Conservation (phyloP, 208 protist species). For the Blechomonas ayalai region DNA sequence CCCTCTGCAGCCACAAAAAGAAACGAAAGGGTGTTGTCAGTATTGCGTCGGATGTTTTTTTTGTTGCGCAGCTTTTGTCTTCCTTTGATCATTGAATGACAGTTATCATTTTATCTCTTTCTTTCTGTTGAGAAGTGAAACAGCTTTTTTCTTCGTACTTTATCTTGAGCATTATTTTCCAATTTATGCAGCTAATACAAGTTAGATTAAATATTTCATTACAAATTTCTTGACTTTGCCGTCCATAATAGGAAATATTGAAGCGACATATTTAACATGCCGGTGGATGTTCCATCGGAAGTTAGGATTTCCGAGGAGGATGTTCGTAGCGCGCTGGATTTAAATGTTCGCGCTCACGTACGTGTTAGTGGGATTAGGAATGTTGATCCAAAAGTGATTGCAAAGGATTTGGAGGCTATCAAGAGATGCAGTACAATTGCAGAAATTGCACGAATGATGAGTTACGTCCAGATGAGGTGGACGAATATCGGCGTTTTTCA, state of each 20-base stretch:
- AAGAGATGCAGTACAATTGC: constrained; percentile 56
- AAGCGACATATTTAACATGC: constrained; percentile 2
- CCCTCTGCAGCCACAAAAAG: not conserved
- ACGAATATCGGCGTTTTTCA: constrained; percentile 57
- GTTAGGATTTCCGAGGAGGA: constrained; percentile 52
- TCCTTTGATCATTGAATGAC: constrained; percentile 10
- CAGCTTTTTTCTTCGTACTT: no score
- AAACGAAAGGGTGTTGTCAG: not conserved
- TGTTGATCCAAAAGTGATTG: constrained; percentile 60
- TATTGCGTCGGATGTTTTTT: constrained; percentile 1
- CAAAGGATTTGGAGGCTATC: constrained; percentile 64
- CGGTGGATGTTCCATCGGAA: not conserved
- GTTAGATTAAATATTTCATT: no score
- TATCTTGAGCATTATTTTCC: no score
- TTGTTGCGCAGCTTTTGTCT: constrained; percentile 5
- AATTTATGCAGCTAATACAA: no score
- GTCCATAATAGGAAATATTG: constrained; percentile 10
- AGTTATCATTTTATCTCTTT: constrained; percentile 9
- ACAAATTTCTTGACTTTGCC: not conserved
- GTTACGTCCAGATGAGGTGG: constrained; percentile 49
- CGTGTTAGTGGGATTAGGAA: constrained; percentile 37
- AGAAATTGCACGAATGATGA: constrained; percentile 41
- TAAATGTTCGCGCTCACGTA: constrained; percentile 64
- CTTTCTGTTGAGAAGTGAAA: constrained; percentile 7
- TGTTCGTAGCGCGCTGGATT: constrained; percentile 24